phyloP scores from a whole-genome alignment of 345 rosid species.

The Eutrema yunnanense region DNA sequence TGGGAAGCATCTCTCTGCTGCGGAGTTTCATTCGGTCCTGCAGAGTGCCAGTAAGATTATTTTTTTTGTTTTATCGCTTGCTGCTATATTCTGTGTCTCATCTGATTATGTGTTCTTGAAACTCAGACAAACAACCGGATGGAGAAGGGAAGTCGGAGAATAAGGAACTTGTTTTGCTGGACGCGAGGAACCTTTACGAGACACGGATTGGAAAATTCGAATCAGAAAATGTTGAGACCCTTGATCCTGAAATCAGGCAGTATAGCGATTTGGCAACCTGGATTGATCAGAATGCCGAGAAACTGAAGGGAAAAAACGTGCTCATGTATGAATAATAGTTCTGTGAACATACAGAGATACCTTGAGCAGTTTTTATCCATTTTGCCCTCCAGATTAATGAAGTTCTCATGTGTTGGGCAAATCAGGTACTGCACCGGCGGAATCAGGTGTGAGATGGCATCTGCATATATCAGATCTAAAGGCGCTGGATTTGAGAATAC shows the following conservation, averaged over 20 bases:
- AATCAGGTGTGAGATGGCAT: constrained; percentile 98
- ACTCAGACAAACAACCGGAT: constrained; percentile 33
- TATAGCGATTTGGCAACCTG: constrained; percentile 84
- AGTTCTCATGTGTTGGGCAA: constrained; percentile 7
- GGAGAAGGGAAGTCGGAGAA: constrained; percentile 28
- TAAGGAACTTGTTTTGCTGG: constrained; percentile 61
- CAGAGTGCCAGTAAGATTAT: constrained; percentile 49
- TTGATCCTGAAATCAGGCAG: constrained; percentile 87
- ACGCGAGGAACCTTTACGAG: constrained; percentile 89
- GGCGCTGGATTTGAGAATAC: constrained; percentile 86
- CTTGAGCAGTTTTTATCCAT: background rate
- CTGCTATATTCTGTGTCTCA: background rate
- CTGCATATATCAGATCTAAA: constrained; percentile 85
- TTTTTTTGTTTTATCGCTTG: background rate
- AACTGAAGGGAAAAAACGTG: constrained; percentile 57
- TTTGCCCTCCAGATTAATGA: background rate
- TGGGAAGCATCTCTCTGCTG: constrained; percentile 82
- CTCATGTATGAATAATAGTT: constrained; percentile 58
- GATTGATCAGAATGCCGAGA: constrained; percentile 73
- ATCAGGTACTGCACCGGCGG: constrained; percentile 98
- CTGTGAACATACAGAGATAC: background rate
- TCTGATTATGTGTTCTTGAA: constrained; percentile 7
- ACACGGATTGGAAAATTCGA: constrained; percentile 86
- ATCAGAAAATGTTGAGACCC: constrained; percentile 57
- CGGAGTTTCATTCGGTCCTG: constrained; percentile 75